Evolutionary conservation across 2,329 filamentous ascomycete genomes (phyloP), one percentile per base, ranked within the genome.

Genomic region (Lanzia echinophila): DNA sequence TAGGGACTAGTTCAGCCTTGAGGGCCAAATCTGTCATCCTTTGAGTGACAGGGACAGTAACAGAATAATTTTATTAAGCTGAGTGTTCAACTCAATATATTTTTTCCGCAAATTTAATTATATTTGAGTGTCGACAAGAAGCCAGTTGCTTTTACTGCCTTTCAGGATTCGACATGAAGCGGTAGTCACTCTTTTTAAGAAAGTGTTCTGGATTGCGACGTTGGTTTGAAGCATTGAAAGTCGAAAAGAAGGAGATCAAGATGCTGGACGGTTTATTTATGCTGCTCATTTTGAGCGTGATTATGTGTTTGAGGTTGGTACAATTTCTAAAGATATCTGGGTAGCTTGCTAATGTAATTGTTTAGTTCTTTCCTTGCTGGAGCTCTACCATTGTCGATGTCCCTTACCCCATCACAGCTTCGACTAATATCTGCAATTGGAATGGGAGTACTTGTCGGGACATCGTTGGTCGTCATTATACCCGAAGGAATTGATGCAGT

Each of bases 391-490:
- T 78, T 99, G 48, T 91, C 90, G 55, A 88, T 99, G 76, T 82
- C 86, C 54, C 79, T 99, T 24, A 92, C 91, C 31, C 84, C 87
- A 56, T 88, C 90, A 42, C 90, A 96, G 70, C 75, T 97, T 54
- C 86, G 92, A 67, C 75, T 96, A 47, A 88, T 97, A 68, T 95
- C 92, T 20, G 91, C 90, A 54, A 82, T 97, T 68, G 94, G 94
- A 50, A 90, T 96, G 70, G 94, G 94, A 43, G 87, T 99, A 49
- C 77, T 99, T 8, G 91, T 99, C 15, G 94, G 94, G 34, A 97
- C 94, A 28, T 92, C 92, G 1, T 79, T 99, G 60, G 92, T 97
- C 60, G 90, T 99, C 32, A 97, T 99, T 67, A 96, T 99, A 65
- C 94, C 94, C 1, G 94, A 99, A 71, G 94, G 94, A 36, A 86